Percentiles rank a stretch among this genome's conserved stretches.
Evolutionary conservation across 805 yeast genomes (phyloP).

Genomic region (Saccharomyces cerevisiae): DNA sequence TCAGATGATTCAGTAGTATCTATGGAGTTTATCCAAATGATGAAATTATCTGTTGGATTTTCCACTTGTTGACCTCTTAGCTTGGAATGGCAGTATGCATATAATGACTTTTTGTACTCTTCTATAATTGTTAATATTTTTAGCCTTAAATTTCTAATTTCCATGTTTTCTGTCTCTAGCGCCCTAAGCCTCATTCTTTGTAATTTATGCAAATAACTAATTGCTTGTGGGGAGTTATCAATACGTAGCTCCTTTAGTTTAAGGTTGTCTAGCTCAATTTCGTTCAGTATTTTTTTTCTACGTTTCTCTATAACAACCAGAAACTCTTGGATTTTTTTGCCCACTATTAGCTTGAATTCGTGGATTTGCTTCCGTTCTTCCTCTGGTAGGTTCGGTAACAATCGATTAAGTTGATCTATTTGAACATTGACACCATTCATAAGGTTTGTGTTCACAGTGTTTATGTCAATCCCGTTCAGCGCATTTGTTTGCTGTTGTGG

Average conservation of each 20-base stretch:
- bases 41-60: conserved; percentile 22
- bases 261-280: conserved; percentile 19
- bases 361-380: conserved; percentile 15
- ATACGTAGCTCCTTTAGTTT: conserved; percentile 14
- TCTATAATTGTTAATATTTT: conserved; percentile 20
- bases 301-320: conserved; percentile 21
- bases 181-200: conserved; percentile 28
- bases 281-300: conserved; percentile 18
- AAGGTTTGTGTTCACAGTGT: not conserved
- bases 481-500: not conserved
- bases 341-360: conserved; percentile 18
- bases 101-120: conserved; percentile 22
- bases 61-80: conserved; percentile 9
- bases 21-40: conserved; percentile 17
- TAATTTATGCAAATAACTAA: conserved; percentile 17
- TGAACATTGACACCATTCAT: not conserved
- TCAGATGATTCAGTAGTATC: conserved; percentile 18
- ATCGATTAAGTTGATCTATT: not conserved
- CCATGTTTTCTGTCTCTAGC: conserved; percentile 27
- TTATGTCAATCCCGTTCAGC: not conserved
- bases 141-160: conserved; percentile 21
- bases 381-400: conserved; percentile 5
- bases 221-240: conserved; percentile 13
- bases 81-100: conserved; percentile 15
- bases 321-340: conserved; percentile 20